Conservation (phyloP, 2,329 filamentous ascomycete species). For the Phoma herbarum region DNA sequence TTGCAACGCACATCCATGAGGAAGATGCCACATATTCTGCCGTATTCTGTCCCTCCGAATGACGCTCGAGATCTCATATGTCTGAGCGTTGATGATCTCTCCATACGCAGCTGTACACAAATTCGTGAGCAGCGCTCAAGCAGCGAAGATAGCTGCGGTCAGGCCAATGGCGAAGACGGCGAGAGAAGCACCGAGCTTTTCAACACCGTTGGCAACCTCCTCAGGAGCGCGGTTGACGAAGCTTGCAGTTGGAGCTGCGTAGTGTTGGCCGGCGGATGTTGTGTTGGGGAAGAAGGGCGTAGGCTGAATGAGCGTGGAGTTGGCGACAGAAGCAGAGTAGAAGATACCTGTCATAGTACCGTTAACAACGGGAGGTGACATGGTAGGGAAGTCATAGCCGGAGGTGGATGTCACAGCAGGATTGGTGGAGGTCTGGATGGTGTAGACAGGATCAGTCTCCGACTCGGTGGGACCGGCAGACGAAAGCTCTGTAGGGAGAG, state of each 20-base stretch:
- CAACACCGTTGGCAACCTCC: conserved; percentile 9
- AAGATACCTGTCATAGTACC: conserved; percentile 15
- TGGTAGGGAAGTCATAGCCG: conserved; percentile 8
- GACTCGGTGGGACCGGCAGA: not conserved
- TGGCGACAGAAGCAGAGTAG: conserved; percentile 15
- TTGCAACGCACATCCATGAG: conserved; percentile 3
- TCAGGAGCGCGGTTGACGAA: conserved; percentile 12
- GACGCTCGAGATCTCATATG: not conserved
- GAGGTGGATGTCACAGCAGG: conserved; percentile 1
- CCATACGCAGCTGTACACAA: not conserved
- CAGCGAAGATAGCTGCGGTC: conserved; percentile 12
- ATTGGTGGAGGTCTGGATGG: conserved; percentile 14
- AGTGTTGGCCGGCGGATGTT: conserved; percentile 13
- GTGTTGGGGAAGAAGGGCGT: conserved; percentile 22
- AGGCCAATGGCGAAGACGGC: conserved; percentile 16
- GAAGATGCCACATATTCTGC: conserved; percentile 7
- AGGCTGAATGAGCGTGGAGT: conserved; percentile 10
- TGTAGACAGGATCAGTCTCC: conserved; percentile 8
- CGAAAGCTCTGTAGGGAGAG: conserved; percentile 9
- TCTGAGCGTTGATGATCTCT: not conserved
- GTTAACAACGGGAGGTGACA: conserved; percentile 15
- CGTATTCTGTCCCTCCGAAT: not conserved
- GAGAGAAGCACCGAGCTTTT: conserved; percentile 13
- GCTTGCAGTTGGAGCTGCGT: conserved; percentile 21
- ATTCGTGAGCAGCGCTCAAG: not conserved